phyloP scores from a whole-genome alignment of 768 basidiomycete species.

The Megacollybia marginata region DNA sequence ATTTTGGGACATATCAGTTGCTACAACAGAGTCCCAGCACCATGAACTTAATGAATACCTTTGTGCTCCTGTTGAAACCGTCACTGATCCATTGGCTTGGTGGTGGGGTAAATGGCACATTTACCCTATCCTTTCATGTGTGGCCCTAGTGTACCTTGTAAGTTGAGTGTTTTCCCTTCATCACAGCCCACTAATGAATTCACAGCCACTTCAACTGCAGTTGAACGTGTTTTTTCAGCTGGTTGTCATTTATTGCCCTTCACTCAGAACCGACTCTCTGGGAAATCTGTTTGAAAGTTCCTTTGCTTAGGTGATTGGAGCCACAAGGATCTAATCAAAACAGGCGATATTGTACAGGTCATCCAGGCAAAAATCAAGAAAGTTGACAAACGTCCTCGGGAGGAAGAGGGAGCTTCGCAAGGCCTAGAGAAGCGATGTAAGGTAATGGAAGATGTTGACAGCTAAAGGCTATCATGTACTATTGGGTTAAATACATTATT shows the following conservation, averaged over 20 bases:
- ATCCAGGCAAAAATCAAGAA: too few species aligned
- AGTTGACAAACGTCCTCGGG: too few species aligned
- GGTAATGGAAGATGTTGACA: too few species aligned
- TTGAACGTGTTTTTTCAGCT: conserved; percentile 7
- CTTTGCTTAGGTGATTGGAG: conserved; percentile 11
- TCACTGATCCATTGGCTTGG: conserved; percentile 9
- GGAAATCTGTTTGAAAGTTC: conserved; percentile 2
- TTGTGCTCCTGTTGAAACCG: conserved; percentile 1
- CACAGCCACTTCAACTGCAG: conserved; percentile 7
- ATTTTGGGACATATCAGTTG: conserved; percentile 3
- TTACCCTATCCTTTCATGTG: conserved; percentile 5
- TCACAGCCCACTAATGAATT: background rate
- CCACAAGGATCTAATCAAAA: too few species aligned
- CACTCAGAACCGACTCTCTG: conserved; percentile 7
- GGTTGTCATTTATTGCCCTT: conserved; percentile 10
- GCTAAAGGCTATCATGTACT: too few species aligned
- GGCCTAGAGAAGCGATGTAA: too few species aligned
- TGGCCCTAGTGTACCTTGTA: conserved; percentile 9
- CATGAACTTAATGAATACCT: conserved; percentile 6
- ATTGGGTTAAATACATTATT: too few species aligned
- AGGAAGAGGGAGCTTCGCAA: too few species aligned
- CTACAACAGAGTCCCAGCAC: background rate
- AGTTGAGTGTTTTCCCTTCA: background rate
- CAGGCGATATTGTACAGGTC: too few species aligned
- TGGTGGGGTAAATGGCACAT: conserved; percentile 7